Percentiles rank a stretch among this genome's conserved stretches.
Conservation (phyloP, 1,284 basidiomycete species). For the Leccinum fuscescens region DNA sequence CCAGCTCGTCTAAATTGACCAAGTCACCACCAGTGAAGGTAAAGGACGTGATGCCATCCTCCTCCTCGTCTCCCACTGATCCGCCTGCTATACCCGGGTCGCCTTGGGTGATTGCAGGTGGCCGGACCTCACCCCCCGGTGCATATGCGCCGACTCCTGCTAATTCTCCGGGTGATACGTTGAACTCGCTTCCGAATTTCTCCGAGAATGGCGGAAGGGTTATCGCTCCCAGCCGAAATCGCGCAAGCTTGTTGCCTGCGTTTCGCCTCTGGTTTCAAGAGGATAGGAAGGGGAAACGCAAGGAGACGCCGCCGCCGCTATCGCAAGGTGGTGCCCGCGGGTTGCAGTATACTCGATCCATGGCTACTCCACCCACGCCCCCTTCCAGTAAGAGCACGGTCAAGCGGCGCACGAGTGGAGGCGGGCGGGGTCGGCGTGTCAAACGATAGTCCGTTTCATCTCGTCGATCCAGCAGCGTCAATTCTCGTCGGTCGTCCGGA, state of each 20-base stretch:
- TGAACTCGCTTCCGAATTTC: slow-evolving; percentile 55
- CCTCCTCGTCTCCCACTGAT: slow-evolving; percentile 49
- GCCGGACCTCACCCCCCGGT: slow-evolving; percentile 39
- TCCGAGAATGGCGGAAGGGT: slow-evolving; percentile 36
- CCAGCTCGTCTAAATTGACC: slow-evolving; percentile 53
- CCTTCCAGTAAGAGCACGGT: slow-evolving; percentile 39
- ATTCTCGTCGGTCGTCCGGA: slow-evolving; percentile 71
- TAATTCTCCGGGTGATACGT: slow-evolving; percentile 53
- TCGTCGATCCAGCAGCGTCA: slow-evolving; percentile 77
- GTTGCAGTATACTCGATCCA: slow-evolving; percentile 28
- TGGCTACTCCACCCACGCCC: slow-evolving; percentile 22
- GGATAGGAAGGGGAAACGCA: slow-evolving; percentile 74
- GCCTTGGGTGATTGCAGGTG: slow-evolving; percentile 67
- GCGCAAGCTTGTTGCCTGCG: slow-evolving; percentile 68
- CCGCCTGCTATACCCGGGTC: slow-evolving; percentile 50
- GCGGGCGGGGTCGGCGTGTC: slow-evolving; percentile 48
- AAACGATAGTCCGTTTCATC: slow-evolving; percentile 70
- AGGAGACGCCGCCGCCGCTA: slow-evolving; percentile 39
- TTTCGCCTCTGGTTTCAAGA: slow-evolving; percentile 82
- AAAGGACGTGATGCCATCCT: slow-evolving; percentile 42
- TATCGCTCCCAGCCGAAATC: slow-evolving; percentile 46
- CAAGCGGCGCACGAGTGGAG: slow-evolving; percentile 48
- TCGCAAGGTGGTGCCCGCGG: slow-evolving; percentile 30
- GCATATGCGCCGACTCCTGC: slow-evolving; percentile 45
- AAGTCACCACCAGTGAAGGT: slow-evolving; percentile 67